Percentiles rank a stretch among this genome's conserved stretches.
These are phyloP conservation scores for Kluyveromyces marxianus DNA, from an alignment of 1,139 yeast species.

Conservation along the genomic window DNA sequence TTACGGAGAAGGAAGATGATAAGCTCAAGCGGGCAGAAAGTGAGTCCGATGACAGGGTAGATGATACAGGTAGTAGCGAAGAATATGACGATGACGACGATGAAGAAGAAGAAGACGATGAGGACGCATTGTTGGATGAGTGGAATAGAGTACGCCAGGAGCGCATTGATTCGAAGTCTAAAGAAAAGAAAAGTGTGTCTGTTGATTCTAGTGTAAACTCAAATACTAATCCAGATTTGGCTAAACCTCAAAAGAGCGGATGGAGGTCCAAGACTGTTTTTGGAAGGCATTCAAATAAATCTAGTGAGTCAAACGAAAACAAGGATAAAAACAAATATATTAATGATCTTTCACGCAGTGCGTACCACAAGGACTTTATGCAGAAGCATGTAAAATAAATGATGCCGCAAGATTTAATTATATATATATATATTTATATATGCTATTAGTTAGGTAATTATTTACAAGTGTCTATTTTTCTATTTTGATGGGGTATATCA, in stretches of 20 bases:
- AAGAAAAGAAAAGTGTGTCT: slow-evolving; percentile 24
- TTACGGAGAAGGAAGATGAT: slow-evolving; percentile 17
- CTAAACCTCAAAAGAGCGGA: slow-evolving; percentile 25
- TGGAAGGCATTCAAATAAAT: slow-evolving; percentile 11
- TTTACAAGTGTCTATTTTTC: background rate
- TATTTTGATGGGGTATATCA: background rate
- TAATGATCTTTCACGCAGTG: slow-evolving; percentile 61
- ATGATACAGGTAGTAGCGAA: slow-evolving; percentile 18
- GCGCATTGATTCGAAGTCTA: slow-evolving; percentile 31
- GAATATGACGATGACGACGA: slow-evolving; percentile 12
- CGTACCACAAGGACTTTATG: slow-evolving; percentile 64
- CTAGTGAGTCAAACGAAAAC: slow-evolving; percentile 34
- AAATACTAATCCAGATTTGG: slow-evolving; percentile 39
- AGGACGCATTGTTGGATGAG: slow-evolving; percentile 33
- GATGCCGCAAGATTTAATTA: background rate
- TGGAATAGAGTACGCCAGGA: slow-evolving; percentile 45
- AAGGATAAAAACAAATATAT: slow-evolving; percentile 37
- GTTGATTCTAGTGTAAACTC: slow-evolving; percentile 2
- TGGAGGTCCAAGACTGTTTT: slow-evolving; percentile 54
- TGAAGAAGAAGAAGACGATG: slow-evolving; percentile 12
- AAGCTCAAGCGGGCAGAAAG: background rate
- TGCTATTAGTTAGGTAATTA: background rate
- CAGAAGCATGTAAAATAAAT: slow-evolving; percentile 49
- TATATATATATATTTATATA: background rate
- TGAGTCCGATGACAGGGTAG: slow-evolving; percentile 3